Base-by-base conservation (phyloP, 1,139 yeast species). In the Meyerozyma carpophila region DNA sequence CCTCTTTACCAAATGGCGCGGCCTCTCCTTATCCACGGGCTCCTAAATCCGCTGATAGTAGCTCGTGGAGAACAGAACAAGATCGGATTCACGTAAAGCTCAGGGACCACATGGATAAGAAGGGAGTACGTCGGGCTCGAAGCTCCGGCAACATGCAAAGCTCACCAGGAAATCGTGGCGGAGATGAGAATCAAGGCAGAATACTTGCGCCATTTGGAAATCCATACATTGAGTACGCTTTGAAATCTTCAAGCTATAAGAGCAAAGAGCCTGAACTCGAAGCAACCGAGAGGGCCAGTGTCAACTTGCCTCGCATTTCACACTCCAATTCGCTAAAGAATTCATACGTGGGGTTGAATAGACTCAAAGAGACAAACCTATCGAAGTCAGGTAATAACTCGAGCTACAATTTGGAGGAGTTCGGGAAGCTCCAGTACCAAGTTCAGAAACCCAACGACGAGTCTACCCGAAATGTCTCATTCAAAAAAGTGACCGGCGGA, bases 341-440 rank as follows among this genome's bases (percentile, higher is more conserved):
- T 48, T 70, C 76, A 1, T 65, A 59, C 45, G 61, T 70, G 47
- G 76, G 76, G 1, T 60, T 72, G 45, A 70, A 69, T 48, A 48
- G 75, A 32, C 56, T 71, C 29, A 71, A 71, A 45, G 73, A 68
- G 36, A 58, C 58, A 16, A 51, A 56, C 32, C 41, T 61, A 31
- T 47, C 56, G 6, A 55, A 54, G 36, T 56, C 63, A 1, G 51
- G 44, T 16, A 53, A 50, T 34, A 53, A 47, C 28, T 57, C 63
- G 10, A 46, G 48, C n/a, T 47, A 46, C 29, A 55, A 59, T 42
- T 50, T 60, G 40, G 53, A 54, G n/a, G 59, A 53, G 26, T 34
- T 11, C 20, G 37, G 16, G 5, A 34, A 21, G n/a, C 50, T 45
- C 8, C 34, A 47, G 9, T 47, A 44, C 3, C 47, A 46, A 2